These are phyloP conservation scores for Saccharum spontaneum DNA, from an alignment of 176 grass and related monocot genomes.

Conservation along the genomic window DNA sequence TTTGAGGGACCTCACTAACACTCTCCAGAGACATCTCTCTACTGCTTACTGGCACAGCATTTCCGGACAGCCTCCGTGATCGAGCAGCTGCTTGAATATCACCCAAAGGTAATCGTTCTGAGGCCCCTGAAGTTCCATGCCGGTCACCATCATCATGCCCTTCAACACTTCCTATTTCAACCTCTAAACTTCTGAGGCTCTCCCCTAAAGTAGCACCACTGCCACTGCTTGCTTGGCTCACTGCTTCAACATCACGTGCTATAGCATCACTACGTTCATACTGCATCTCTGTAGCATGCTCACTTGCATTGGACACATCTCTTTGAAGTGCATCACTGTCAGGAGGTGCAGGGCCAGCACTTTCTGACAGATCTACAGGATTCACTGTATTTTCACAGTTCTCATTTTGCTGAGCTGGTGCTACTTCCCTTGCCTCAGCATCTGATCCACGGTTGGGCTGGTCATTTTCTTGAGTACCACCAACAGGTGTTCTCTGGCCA, in stretches of 20 bases:
- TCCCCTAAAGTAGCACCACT: conserved; percentile 97
- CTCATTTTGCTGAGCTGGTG: conserved; percentile 32
- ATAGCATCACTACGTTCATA: conserved; percentile 74
- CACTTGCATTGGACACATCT: conserved; percentile 65
- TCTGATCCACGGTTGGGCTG: conserved; percentile 54
- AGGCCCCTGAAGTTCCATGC: conserved; percentile 58
- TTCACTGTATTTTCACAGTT: conserved; percentile 54
- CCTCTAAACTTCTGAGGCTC: conserved; percentile 94
- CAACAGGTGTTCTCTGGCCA: conserved; percentile 44
- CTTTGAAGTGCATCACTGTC: conserved; percentile 53
- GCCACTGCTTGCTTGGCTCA: conserved; percentile 97
- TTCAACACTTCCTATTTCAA: conserved; percentile 98
- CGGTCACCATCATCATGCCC: conserved; percentile 94
- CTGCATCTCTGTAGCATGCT: conserved; percentile 85
- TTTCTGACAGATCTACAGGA: conserved; percentile 44
- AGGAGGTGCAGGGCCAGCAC: conserved; percentile 49
- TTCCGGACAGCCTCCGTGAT: conserved; percentile 63
- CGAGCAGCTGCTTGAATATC: conserved; percentile 56
- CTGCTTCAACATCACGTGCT: conserved; percentile 81
- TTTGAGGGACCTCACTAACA: conserved; percentile 78
- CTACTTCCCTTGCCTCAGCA: conserved; percentile 63
- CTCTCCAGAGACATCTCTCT: conserved; percentile 76
- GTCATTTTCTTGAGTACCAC: conserved; percentile 53
- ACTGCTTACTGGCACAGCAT: conserved; percentile 38
- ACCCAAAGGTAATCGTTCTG: conserved; percentile 62